phyloP scores from a whole-genome alignment of 2,329 filamentous ascomycete genomes.

The Chaetomiaceae sp. region DNA sequence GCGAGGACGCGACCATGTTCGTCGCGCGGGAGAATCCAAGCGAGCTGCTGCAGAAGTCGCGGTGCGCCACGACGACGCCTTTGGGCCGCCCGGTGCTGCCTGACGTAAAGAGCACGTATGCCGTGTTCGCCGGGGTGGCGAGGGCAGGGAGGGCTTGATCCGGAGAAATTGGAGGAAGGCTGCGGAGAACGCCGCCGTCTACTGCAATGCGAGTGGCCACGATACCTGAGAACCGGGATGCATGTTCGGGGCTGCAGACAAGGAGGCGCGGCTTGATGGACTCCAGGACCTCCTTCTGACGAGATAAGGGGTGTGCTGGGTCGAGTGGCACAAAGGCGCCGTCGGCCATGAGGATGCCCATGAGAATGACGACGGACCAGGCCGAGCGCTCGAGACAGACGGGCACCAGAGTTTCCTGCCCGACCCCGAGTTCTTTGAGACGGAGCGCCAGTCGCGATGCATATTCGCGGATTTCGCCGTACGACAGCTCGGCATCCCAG shows the following conservation, averaged over 20 bases:
- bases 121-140: conserved; percentile 9
- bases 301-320: conserved; percentile 24
- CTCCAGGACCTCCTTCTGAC: conserved; percentile 20
- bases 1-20: conserved; percentile 18
- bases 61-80: conserved; percentile 19
- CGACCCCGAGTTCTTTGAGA: conserved; percentile 23
- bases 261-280: conserved; percentile 14
- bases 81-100: conserved; percentile 26
- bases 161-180: neutral
- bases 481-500: conserved; percentile 28
- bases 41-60: conserved; percentile 19
- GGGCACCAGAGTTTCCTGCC: conserved; percentile 23
- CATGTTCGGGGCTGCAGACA: conserved; percentile 23
- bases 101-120: conserved; percentile 27
- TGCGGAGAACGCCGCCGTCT: conserved; percentile 11
- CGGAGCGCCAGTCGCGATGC: conserved; percentile 21
- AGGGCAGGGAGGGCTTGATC: no score
- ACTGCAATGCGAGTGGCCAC: conserved; percentile 6
- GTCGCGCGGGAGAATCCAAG: conserved; percentile 9
- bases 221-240: conserved; percentile 14
- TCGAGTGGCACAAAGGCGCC: conserved; percentile 31
- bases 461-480: conserved; percentile 20
- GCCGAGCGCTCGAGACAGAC: conserved; percentile 28
- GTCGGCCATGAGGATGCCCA: conserved; percentile 30
- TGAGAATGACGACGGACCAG: conserved; percentile 24